Evolutionary conservation across 2,329 filamentous ascomycete genomes (phyloP).

Genomic region (Fusarium kyushuense): DNA sequence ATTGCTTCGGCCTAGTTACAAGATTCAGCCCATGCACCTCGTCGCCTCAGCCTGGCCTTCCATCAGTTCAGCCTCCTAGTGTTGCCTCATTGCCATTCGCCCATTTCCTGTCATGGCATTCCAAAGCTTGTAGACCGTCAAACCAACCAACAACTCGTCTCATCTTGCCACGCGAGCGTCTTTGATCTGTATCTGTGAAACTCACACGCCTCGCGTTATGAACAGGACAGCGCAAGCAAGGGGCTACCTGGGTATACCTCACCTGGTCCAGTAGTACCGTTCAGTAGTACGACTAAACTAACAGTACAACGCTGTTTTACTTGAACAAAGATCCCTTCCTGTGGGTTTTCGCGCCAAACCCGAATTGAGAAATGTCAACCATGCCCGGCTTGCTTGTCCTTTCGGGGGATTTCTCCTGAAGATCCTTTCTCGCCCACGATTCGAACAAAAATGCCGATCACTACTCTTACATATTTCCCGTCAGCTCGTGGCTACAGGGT

Average conservation of each 20-base stretch:
- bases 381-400: slow-evolving; percentile 18
- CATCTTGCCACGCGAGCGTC: slow-evolving; percentile 4
- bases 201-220: slow-evolving; percentile 11
- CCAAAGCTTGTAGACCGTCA: not conserved
- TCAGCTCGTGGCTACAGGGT: slow-evolving; percentile 11
- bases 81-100: slow-evolving; percentile 10
- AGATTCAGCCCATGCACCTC: slow-evolving; percentile 24
- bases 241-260: not conserved
- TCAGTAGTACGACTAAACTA: not conserved
- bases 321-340: slow-evolving; percentile 12
- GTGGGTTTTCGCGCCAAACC: slow-evolving; percentile 14
- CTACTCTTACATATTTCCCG: slow-evolving; percentile 12
- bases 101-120: slow-evolving; percentile 4
- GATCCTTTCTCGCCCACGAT: slow-evolving; percentile 20
- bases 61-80: not conserved
- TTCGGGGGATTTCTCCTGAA: slow-evolving; percentile 19
- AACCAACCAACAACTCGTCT: slow-evolving; percentile 7
- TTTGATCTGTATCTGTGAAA: slow-evolving; percentile 13
- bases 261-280: not conserved
- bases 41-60: slow-evolving; percentile 5
- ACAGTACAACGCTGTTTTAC: not conserved
- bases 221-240: not conserved
- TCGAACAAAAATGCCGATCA: slow-evolving; percentile 24
- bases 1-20: slow-evolving; percentile 1
- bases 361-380: slow-evolving; percentile 2